Conservation (phyloP, 169 alveolate species). For the Neospora caninum region DNA sequence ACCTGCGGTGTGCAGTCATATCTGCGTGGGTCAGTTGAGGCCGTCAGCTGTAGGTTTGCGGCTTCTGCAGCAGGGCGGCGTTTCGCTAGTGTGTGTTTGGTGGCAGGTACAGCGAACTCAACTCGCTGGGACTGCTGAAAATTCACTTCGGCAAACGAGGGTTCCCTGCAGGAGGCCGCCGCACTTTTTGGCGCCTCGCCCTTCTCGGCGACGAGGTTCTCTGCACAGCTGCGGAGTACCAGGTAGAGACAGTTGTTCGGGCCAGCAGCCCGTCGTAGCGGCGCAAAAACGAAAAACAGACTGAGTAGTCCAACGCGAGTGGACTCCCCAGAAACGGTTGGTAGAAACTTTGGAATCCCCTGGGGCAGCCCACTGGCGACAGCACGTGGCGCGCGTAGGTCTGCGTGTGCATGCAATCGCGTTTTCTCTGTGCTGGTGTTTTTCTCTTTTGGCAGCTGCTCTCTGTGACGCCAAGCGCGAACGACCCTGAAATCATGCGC, state of each 20-base stretch:
- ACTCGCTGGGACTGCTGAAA: background rate
- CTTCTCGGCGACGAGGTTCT: slow-evolving; percentile 23
- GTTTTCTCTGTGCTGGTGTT: background rate
- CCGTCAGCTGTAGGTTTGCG: no score
- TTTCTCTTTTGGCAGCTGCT: background rate
- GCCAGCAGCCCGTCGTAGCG: no score
- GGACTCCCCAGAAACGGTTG: no score
- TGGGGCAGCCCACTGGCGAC: no score
- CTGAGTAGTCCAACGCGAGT: no score
- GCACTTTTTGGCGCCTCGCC: background rate
- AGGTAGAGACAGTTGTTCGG: background rate
- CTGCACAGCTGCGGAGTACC: slow-evolving; percentile 26
- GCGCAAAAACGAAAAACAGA: no score
- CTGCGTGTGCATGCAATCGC: background rate
- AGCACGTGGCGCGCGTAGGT: no score
- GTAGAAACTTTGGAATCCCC: no score
- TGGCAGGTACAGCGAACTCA: slow-evolving; percentile 29
- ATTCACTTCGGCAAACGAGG: slow-evolving; percentile 14
- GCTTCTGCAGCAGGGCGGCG: no score
- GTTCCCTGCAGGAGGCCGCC: slow-evolving; percentile 25
- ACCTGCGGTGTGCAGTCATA: no score
- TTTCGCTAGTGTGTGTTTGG: no score
- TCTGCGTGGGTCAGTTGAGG: no score
- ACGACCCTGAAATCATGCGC: slow-evolving; percentile 15
- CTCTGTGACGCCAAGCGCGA: background rate